These are phyloP conservation scores for Oryza glaberrima DNA, from an alignment of 176 grass and related monocot species.

Conservation along the genomic window DNA sequence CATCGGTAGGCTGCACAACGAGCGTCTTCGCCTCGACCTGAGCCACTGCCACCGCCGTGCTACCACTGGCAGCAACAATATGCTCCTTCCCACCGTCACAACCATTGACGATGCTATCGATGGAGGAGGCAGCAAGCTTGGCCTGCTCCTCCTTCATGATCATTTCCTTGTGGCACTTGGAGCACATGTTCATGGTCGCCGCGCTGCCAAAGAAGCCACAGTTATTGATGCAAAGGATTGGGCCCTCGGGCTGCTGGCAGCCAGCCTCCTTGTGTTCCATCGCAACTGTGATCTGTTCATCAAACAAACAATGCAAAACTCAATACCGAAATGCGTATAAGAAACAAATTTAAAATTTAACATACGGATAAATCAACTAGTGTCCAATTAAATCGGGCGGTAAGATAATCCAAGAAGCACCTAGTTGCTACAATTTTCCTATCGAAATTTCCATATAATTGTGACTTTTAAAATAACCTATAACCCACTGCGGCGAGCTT, in stretches of 20 bases:
- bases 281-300: conserved; percentile 36
- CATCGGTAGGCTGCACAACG: conserved; percentile 47
- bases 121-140: conserved; percentile 80
- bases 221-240: conserved; percentile 97
- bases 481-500: not conserved
- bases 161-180: conserved; percentile 99
- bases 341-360: not conserved
- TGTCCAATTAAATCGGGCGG: not conserved
- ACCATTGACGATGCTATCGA: conserved; percentile 86
- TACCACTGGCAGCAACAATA: conserved; percentile 27
- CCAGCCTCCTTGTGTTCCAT: conserved; percentile 97
- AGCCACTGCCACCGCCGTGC: conserved; percentile 37
- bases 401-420: not conserved
- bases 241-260: conserved; percentile 85
- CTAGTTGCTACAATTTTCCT: not conserved
- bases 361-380: not conserved
- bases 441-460: not conserved
- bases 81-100: conserved; percentile 56
- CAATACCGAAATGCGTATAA: not conserved
- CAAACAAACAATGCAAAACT: conserved; percentile 29
- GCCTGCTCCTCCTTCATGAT: conserved; percentile 75
- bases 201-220: conserved; percentile 94
- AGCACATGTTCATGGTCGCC: conserved; percentile 95
- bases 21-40: conserved; percentile 46
- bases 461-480: not conserved